Evolutionary conservation across 306 rosid genomes (phyloP), one percentile per base, ranked within the genome.

Genomic region (Glycine soja): DNA sequence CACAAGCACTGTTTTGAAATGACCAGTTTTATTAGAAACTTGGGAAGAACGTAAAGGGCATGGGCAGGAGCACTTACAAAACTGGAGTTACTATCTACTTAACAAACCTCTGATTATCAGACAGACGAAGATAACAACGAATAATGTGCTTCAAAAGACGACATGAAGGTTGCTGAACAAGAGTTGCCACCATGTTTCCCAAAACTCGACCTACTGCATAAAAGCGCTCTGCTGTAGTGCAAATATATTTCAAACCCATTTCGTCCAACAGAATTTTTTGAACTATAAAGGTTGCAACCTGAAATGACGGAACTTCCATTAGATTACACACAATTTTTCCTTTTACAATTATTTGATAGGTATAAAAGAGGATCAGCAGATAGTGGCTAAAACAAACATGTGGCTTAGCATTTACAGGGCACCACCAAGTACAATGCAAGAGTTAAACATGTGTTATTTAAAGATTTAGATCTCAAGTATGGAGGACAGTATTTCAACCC

Each of bases 251-350:
- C 86, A 92, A 78, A 36, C 97, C 98, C 77, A 91, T 88, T 51
- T 92, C 92, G 16, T 94, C 94, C 83, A 90, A 82, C 75, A 94
- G 68, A 86, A 92, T 88, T 59, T 90, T 92, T 63, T 90, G 97
- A 65, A 94, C 88, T 56, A 92, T 90, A 76, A 89, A 91, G 15
- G 93, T 90, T 14, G 97, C 93, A 72, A 94, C 97, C 97, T 92
- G 82, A 77, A 85, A 50, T 32, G 24, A 73, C 30, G 70, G 9
- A 81, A 65, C 54, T 70, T 64, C 59, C 10, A 24, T 24, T 24
- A 24, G 30, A 83, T 89, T 78, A 88, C 34, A 72, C 82, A 70
- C 47, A 48, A n/a, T 78, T 58, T 7, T 63, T 50, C 70, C 42
- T 14, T 52, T 32, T 9, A 71, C 36, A 16, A 76, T 30, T 34